phyloP scores from a whole-genome alignment of 2,329 filamentous ascomycete genomes.

The Reticulascus tulasneorum region DNA sequence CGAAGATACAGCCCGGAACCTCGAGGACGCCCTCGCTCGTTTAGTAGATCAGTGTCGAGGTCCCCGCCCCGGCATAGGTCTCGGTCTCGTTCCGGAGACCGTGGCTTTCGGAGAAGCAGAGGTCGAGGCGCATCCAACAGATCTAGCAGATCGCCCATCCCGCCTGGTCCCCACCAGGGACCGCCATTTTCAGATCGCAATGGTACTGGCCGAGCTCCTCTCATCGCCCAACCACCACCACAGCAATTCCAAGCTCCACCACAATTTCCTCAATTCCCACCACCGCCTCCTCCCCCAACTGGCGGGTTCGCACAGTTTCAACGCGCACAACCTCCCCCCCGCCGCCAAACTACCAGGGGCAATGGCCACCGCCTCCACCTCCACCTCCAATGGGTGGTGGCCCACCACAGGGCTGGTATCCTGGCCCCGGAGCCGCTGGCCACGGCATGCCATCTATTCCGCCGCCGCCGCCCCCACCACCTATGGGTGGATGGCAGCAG shows the following conservation, averaged over 20 bases:
- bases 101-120: slow-evolving; percentile 9
- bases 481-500: slow-evolving; percentile 10
- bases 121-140: slow-evolving; percentile 1
- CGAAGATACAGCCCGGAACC: slow-evolving; percentile 13
- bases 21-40: slow-evolving; percentile 15
- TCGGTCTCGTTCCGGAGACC: slow-evolving; percentile 15
- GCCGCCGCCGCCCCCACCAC: slow-evolving; percentile 3
- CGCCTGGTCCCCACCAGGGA: background rate
- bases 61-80: slow-evolving; percentile 11
- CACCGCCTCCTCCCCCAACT: slow-evolving; percentile 15
- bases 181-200: slow-evolving; percentile 14
- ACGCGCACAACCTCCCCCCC: slow-evolving; percentile 32
- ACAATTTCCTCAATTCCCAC: slow-evolving; percentile 12
- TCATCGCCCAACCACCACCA: slow-evolving; percentile 21
- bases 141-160: slow-evolving; percentile 11
- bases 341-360: slow-evolving; percentile 33
- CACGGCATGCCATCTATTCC: too few relatives aligned
- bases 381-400: slow-evolving; percentile 18
- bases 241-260: slow-evolving; percentile 11
- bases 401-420: slow-evolving; percentile 15
- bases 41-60: slow-evolving; percentile 6
- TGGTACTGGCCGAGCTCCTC: too few relatives aligned
- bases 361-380: slow-evolving; percentile 36
- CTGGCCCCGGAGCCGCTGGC: slow-evolving; percentile 5
- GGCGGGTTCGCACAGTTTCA: slow-evolving; percentile 24